Conservation (phyloP, 305 asterid genomes). For the Fraxinus sp. region DNA sequence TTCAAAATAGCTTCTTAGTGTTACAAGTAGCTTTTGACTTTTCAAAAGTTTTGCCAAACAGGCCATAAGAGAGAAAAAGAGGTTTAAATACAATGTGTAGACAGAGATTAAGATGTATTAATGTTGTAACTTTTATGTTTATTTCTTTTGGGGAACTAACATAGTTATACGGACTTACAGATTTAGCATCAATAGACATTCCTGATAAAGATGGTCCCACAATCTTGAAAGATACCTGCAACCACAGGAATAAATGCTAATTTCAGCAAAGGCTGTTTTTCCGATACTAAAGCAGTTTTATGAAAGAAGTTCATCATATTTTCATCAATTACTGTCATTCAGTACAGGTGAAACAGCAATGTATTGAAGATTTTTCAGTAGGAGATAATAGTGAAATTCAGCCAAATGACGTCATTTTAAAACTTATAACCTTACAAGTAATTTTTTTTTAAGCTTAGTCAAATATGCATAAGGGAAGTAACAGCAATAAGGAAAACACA, state of each 20-base stretch:
- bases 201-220: conserved; percentile 81
- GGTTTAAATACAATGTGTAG: background rate
- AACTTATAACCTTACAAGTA: background rate
- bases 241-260: conserved; percentile 24
- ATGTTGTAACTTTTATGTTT: background rate
- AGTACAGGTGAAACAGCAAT: background rate
- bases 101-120: background rate
- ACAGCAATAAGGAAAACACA: conserved; percentile 25
- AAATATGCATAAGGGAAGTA: background rate
- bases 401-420: background rate
- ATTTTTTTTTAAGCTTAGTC: background rate
- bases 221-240: conserved; percentile 94
- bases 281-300: conserved; percentile 17
- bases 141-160: conserved; percentile 1
- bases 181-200: conserved; percentile 85
- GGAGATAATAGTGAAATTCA: background rate
- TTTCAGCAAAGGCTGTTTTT: conserved; percentile 18
- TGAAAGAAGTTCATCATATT: conserved; percentile 6
- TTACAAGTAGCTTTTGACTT: background rate
- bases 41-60: background rate
- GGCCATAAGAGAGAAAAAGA: background rate
- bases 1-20: background rate
- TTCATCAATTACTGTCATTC: background rate
- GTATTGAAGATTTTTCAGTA: conserved; percentile 3
- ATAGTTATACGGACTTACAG: conserved; percentile 51